These are phyloP conservation scores for Xylaria scruposa DNA, from an alignment of 495 filamentous ascomycete genomes.

Conservation along the genomic window DNA sequence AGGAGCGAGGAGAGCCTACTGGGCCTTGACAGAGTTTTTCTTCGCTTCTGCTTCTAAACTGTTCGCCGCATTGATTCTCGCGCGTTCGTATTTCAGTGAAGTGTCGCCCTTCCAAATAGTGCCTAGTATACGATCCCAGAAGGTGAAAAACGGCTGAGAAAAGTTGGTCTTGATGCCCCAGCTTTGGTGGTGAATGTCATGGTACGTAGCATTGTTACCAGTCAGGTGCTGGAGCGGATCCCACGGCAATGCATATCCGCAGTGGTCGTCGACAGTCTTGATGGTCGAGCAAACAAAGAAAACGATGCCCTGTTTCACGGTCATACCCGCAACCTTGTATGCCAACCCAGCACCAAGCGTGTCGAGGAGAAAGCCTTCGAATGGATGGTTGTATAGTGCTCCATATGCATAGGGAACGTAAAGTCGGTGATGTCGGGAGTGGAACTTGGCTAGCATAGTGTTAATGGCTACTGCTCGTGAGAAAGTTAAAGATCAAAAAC, in stretches of 20 bases:
- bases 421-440: slow-evolving; percentile 92
- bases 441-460: slow-evolving; percentile 70
- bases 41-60: slow-evolving; percentile 43
- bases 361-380: slow-evolving; percentile 93
- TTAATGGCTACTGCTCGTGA: slow-evolving; percentile 28
- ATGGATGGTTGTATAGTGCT: slow-evolving; percentile 92
- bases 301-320: slow-evolving; percentile 76
- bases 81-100: slow-evolving; percentile 50
- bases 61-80: slow-evolving; percentile 41
- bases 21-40: slow-evolving; percentile 40
- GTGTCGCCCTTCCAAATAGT: slow-evolving; percentile 74
- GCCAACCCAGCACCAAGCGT: slow-evolving; percentile 83
- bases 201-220: slow-evolving; percentile 92
- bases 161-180: slow-evolving; percentile 93
- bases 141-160: slow-evolving; percentile 85
- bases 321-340: slow-evolving; percentile 80
- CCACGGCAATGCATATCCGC: slow-evolving; percentile 93
- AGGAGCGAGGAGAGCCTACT: slow-evolving; percentile 25
- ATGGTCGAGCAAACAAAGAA: slow-evolving; percentile 86
- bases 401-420: slow-evolving; percentile 98
- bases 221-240: slow-evolving; percentile 91
- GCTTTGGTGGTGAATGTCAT: slow-evolving; percentile 98
- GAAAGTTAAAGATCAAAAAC: slow-evolving; percentile 39
- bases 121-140: slow-evolving; percentile 77
- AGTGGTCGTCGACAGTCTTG: slow-evolving; percentile 98